Base-by-base conservation (phyloP, 129 eudicot genomes). In the Tagetes patula region DNA sequence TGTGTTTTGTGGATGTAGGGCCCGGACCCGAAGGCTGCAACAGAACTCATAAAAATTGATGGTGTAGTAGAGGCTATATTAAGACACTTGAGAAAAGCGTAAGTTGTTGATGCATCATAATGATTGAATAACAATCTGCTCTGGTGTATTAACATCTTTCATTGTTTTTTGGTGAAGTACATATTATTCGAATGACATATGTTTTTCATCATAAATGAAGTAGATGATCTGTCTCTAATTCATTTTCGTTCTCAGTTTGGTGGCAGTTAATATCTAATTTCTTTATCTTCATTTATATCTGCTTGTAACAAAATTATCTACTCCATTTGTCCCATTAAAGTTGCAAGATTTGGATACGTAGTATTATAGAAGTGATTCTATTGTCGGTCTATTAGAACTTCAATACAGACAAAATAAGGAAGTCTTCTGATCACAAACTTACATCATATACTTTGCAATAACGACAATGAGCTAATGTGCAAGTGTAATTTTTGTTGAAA, bases 21-120 rank as follows among this genome's bases (percentile, higher is more conserved):
- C 42, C 99, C 97, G 4, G 88, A 90, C 80, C 87, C 96, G 0
- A 94, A 73, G 82, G 96, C 91, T 81, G 97, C 97, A 70, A 86
- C 91, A 54, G 97, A 94, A 71, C 88, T 94, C 39, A 83, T 90
- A 79, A 84, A 82, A 86, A 78, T 82, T 48, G 89, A 85, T 80
- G 99, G 99, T 3, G 87, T 88, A 73, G 87, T 88, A 42, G 93
- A 94, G 75, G 91, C 96, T 63, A 84, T 94, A 75, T 82, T 90
- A 72, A 93, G 96, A 66, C 99, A 94, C 79, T 73, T 94, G 56
- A 84, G 73, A 56, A 90, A 84, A 85, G 83, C 83, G 99, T 94
- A 83, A 85, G 97, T 80, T 69, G 55, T 56, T 53, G 47, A 41
- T 73, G 1, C 31, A 46, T 48, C 69, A 3, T 41, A 56, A 38